A percentile compares a stretch with the other conserved stretches of the same genome.
Evolutionary conservation across 208 protist genomes (phyloP).

Genomic region (Wallacemonas rigidus): DNA sequence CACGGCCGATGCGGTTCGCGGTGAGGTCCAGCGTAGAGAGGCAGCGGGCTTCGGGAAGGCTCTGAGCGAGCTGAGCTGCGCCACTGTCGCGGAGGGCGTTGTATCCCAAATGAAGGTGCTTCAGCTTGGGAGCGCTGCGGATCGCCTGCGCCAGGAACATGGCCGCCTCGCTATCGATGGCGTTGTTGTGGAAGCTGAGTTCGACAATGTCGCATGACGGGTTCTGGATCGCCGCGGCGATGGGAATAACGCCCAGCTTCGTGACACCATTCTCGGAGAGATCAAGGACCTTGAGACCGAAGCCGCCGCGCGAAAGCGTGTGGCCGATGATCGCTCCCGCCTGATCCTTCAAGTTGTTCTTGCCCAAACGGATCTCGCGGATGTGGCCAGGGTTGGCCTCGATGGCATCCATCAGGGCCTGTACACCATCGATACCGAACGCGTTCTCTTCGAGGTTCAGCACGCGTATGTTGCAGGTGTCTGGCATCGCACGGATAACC

Average conservation of each 20-base stretch:
- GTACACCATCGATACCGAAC: constrained; percentile 79
- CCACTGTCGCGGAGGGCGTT: constrained; percentile 83
- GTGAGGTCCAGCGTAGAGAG: constrained; percentile 88
- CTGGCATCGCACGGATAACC: constrained; percentile 44
- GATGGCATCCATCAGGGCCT: constrained; percentile 78
- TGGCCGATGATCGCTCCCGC: constrained; percentile 79
- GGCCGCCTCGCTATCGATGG: constrained; percentile 79
- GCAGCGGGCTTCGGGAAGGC: constrained; percentile 43
- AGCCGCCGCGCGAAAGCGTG: constrained; percentile 64
- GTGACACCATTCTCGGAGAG: constrained; percentile 87
- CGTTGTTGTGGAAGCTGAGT: constrained; percentile 91
- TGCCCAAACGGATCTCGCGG: constrained; percentile 81
- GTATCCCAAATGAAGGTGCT: constrained; percentile 90
- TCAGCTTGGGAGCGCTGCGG: constrained; percentile 52
- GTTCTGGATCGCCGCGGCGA: constrained; percentile 61
- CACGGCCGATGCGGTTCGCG: constrained; percentile 79
- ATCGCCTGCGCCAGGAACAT: constrained; percentile 62
- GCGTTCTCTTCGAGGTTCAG: constrained; percentile 85
- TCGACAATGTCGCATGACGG: constrained; percentile 74
- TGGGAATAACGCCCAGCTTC: constrained; percentile 81
- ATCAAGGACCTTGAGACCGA: constrained; percentile 87
- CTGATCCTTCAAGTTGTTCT: constrained; percentile 87
- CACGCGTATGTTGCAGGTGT: constrained; percentile 50
- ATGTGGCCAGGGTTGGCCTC: constrained; percentile 77
- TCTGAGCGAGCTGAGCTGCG: constrained; percentile 64